A percentile compares a stretch with the other conserved stretches of the same genome.
Evolutionary conservation across 176 grass and related monocot species (phyloP).

Genomic region (Sorghum bicolor): DNA sequence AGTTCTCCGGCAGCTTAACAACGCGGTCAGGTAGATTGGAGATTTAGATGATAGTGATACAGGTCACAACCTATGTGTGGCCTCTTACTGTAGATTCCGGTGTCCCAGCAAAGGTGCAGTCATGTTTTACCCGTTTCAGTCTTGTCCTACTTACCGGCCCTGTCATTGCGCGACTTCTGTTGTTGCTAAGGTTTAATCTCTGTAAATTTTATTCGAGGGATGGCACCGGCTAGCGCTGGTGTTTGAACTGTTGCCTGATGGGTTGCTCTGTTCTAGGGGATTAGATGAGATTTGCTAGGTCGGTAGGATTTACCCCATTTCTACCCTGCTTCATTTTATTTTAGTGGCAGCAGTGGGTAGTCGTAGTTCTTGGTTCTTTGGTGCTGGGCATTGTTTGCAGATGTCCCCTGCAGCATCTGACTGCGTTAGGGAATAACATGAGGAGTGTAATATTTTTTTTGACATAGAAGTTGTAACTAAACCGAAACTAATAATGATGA

Average conservation of each 20-base stretch:
- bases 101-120: constrained; percentile 28
- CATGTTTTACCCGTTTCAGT: constrained; percentile 14
- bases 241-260: not conserved
- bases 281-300: not conserved
- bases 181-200: constrained; percentile 22
- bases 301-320: constrained; percentile 18
- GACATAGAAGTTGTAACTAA: constrained; percentile 33
- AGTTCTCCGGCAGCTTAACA: constrained; percentile 22
- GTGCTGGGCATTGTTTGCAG: constrained; percentile 1
- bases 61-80: constrained; percentile 23
- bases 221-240: constrained; percentile 17
- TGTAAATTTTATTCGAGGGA: constrained; percentile 33
- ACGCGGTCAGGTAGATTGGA: constrained; percentile 10
- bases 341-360: constrained; percentile 32
- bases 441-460: constrained; percentile 33
- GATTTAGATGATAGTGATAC: constrained; percentile 31
- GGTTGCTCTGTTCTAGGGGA: not conserved
- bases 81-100: constrained; percentile 16
- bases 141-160: not conserved
- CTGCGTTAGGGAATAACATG: not conserved
- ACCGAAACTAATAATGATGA: constrained; percentile 29
- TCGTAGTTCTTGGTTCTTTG: not conserved
- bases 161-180: not conserved
- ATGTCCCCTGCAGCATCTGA: constrained; percentile 21
- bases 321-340: constrained; percentile 33